Evolutionary conservation across 2,329 filamentous ascomycete species (phyloP), one percentile per base, ranked within the genome.

Genomic region (Clarireedia monteithiana): DNA sequence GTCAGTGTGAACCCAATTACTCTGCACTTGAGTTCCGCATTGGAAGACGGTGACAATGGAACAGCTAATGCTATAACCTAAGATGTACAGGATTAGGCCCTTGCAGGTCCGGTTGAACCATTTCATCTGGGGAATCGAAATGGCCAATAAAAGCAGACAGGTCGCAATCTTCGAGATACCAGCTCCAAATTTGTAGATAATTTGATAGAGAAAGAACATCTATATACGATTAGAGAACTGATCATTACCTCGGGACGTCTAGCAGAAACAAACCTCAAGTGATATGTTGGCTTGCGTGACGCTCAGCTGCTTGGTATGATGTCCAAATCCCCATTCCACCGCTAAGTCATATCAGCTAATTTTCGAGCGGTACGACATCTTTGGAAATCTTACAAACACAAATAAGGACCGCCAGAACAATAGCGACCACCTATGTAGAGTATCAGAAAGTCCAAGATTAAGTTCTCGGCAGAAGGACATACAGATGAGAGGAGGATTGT

Each of bases 121-220:
- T 30, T 49, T 46, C 50, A 59, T 54, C 6, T 59, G 57, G 10
- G 50, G 54, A 34, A 46, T 59, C 38, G 58, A 57, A 46, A 60
- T 60, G 26, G 57, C 57, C 27, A 60, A 45, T 24, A 59, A 44
- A 17, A 60, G 51, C 23, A 59, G 40, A 40, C 54, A 59, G 30
- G 58, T 54, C 5, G 59, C 57, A 34, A 59, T 40, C 39, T 60
- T 60, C 6, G 59, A 59, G 45, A 60, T 50, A 12, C 57, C 57
- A 23, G 44, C 54, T 23, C 48, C 50, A 30, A 50, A 49, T 53
- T 60, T 59, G 46, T 59, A 60, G 30, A 60, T 55, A 24, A 60
- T 55, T 47, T 59, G 59, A 38, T 56, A 60, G 10, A 60, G 48
- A 45, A 50, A 60, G 34, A 60, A 60, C 57, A 59, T 59, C 59